Evolutionary conservation across 306 rosid species (phyloP), one percentile per base, ranked within the genome.

Genomic region (Ochetophila trinervis): DNA sequence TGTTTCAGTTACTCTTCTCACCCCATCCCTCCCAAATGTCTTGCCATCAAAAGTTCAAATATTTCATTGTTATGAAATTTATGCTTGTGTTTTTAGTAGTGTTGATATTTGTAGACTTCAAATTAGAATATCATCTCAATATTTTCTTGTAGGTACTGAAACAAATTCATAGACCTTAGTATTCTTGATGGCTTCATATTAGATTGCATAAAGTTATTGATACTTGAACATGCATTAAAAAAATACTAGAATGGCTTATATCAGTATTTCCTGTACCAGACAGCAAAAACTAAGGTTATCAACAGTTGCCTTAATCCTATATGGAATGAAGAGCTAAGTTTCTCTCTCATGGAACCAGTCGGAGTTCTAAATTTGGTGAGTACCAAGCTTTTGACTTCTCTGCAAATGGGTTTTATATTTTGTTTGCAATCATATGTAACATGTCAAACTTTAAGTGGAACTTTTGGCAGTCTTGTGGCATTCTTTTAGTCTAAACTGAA

Each of bases 251-350:
- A 11, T 67, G 59, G 60, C 62, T 83, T 32, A 10, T 32, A 10
- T 74, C 61, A 35, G 5, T 15, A 51, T 78, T 16, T 54, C 84
- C 55, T 78, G 80, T 70, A 60, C 42, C 94, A 93, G 99, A 82
- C 85, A 21, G 91, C 95, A 30, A 93, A 90, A 85, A 93, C 99
- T 47, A 90, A 81, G 82, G 99, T 93, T 65, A 93, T 93, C 69
- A 76, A 90, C 53, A 86, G 97, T 68, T 93, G 97, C 78, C 88
- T 93, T 66, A 83, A 90, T 80, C 99, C 99, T 8, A 90, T 93
- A 66, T 93, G 99, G 99, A 93, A 93, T 78, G 99, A 93, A 75
- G 99, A 90, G 70, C 76, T 93, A 17, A 88, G 73, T 79, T 90
- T 93, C 78, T 63, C 78, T 42, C 77, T 90, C 63, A 80, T 78